Percentiles rank a stretch among this genome's conserved stretches.
Evolutionary conservation across 805 yeast species (phyloP).

Genomic region (Scheffersomyces lignosus): DNA sequence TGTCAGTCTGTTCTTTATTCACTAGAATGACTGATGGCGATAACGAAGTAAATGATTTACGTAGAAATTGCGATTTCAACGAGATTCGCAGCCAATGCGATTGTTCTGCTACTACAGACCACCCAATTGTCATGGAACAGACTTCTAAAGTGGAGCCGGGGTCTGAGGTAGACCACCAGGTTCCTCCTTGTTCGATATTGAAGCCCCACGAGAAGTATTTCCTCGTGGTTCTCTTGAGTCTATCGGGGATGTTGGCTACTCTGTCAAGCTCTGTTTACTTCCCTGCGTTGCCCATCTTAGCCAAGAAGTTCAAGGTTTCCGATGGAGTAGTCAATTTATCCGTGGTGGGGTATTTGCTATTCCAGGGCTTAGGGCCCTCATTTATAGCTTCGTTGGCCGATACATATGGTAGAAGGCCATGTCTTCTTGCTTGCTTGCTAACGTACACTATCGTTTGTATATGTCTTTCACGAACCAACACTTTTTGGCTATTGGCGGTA

Average conservation of each 20-base stretch:
- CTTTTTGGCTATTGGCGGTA: slow-evolving; percentile 61
- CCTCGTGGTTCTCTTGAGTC: slow-evolving; percentile 36
- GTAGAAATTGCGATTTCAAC: too few species aligned
- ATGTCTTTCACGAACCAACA: slow-evolving; percentile 60
- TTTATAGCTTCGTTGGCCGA: slow-evolving; percentile 71
- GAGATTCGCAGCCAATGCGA: too few species aligned
- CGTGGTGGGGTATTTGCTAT: slow-evolving; percentile 71
- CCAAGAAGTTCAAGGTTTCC: slow-evolving; percentile 52
- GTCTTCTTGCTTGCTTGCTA: slow-evolving; percentile 52
- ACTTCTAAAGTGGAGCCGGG: too few species aligned
- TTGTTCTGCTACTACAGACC: too few species aligned
- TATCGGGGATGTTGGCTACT: slow-evolving; percentile 65
- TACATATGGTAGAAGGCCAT: slow-evolving; percentile 68
- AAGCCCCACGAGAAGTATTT: slow-evolving; percentile 38
- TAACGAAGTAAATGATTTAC: too few species aligned
- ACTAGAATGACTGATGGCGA: too few species aligned
- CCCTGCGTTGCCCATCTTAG: slow-evolving; percentile 68
- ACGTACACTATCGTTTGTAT: slow-evolving; percentile 62
- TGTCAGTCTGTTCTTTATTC: too few species aligned
- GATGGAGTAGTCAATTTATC: slow-evolving; percentile 67
- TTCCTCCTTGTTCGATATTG: too few species aligned
- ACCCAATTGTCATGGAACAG: too few species aligned
- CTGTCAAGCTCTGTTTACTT: slow-evolving; percentile 76
- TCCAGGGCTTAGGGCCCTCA: slow-evolving; percentile 78
- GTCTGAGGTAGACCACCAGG: too few species aligned